Evolutionary conservation across 2,329 filamentous ascomycete species (phyloP), one percentile per base, ranked within the genome.

Genomic region (Raffaelea albimanens): DNA sequence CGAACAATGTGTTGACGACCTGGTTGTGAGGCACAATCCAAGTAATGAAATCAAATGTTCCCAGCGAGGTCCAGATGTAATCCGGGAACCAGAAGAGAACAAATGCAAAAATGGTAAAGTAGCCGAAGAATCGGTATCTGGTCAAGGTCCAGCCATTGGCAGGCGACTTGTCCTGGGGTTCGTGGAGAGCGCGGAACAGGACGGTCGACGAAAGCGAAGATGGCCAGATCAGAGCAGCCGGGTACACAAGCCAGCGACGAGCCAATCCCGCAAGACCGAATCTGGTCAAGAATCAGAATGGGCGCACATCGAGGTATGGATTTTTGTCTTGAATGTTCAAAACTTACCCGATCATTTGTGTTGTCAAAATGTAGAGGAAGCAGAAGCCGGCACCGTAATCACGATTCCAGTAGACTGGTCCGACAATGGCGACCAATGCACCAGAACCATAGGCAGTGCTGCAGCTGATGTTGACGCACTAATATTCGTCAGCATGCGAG

Each of bases 221-320:
- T 0, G 72, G 73, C 75, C 75, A 77, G 3, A 78, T 67, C 53
- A 70, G 71, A 54, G 69, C 71, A 1, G 71, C 63, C 0, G 71
- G 71, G 31, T 74, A 76, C 7, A 76, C 72, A 4, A 77, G 61
- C 55, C 76, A 77, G 2, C 70, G 63, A 3, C 73, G 66, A 14
- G 63, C 64, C 2, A 74, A 44, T 11, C 75, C 75, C 8, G 75
- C 73, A 36, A 77, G 62, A 1, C 75, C 75, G 45, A 76, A 78
- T 9, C 75, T 75, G 23, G 78, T 71, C 45, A 76, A 34, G 31
- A 34, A 34, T 9, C 31, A 9, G 31, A 34, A 34, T 10, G 16
- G 9, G 31, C 9, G 16, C 31, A 9, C 9, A 9, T 10, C 9
- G 10, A 16, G 16, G 16, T 34, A 34, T 34, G 9, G 31, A 16